These are phyloP conservation scores for Adansonia gregorii DNA, from an alignment of 441 rosid genomes.

Conservation along the genomic window DNA sequence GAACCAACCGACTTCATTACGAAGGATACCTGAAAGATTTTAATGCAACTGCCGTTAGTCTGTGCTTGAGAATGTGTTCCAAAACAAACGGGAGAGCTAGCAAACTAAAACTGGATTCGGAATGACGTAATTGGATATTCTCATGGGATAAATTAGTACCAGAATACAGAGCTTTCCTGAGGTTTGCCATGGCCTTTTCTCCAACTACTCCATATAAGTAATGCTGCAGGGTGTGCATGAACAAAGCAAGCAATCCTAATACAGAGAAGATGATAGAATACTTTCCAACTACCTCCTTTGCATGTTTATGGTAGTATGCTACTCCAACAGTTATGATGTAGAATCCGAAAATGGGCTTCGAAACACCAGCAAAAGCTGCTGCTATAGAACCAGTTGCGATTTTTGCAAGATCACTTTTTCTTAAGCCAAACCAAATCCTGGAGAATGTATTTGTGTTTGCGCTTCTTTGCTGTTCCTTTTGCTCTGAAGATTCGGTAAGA, in stretches of 20 bases:
- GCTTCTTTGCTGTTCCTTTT: constrained; percentile 30
- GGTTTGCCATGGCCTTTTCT: constrained; percentile 69
- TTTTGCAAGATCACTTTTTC: constrained; percentile 46
- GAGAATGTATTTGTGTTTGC: constrained; percentile 42
- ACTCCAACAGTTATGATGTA: constrained; percentile 66
- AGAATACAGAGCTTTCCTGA: constrained; percentile 59
- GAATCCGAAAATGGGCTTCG: constrained; percentile 71
- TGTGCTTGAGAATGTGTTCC: not conserved
- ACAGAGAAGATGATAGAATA: constrained; percentile 53
- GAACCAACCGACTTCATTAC: constrained; percentile 67
- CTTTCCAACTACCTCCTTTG: constrained; percentile 46
- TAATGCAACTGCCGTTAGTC: constrained; percentile 11
- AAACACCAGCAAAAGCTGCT: constrained; percentile 72
- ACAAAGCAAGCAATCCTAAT: constrained; percentile 58
- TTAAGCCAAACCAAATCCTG: constrained; percentile 65
- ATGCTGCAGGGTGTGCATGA: constrained; percentile 68
- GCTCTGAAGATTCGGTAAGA: constrained; percentile 27
- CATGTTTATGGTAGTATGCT: constrained; percentile 47
- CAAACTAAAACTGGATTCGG: not conserved
- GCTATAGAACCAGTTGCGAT: constrained; percentile 55
- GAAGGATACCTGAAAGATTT: constrained; percentile 47
- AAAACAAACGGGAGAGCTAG: no score
- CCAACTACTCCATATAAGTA: constrained; percentile 69
- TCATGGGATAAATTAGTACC: constrained; percentile 36
- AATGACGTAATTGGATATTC: not conserved